These are phyloP conservation scores for Irpex lacteus DNA, from an alignment of 1,284 basidiomycete genomes.

Conservation along the genomic window DNA sequence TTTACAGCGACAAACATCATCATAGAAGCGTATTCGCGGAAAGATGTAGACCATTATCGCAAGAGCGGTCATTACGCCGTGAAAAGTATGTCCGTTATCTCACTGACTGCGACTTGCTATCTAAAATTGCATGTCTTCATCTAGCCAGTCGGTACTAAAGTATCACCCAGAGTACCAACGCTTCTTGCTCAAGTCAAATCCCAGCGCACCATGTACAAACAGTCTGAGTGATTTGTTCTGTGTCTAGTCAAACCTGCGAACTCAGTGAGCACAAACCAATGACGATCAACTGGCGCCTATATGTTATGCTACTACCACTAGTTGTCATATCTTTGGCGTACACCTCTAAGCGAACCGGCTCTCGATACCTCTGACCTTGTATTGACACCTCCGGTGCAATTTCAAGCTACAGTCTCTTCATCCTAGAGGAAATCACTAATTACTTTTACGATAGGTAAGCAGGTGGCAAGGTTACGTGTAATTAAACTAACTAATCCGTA, in stretches of 20 bases:
- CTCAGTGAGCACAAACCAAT: slow-evolving; percentile 48
- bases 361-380: slow-evolving; percentile 90
- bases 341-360: slow-evolving; percentile 86
- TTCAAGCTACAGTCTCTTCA: slow-evolving; percentile 89
- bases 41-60: not conserved
- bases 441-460: no score
- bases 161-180: slow-evolving; percentile 99
- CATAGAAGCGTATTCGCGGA: slow-evolving; percentile 6
- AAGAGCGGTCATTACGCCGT: slow-evolving; percentile 16
- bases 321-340: slow-evolving; percentile 82
- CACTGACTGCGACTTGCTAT: not conserved
- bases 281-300: not conserved
- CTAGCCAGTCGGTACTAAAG: slow-evolving; percentile 77
- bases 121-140: slow-evolving; percentile 10
- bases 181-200: slow-evolving; percentile 98
- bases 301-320: slow-evolving; percentile 27
- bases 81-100: slow-evolving; percentile 45
- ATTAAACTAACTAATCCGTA: no score
- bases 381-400: slow-evolving; percentile 71
- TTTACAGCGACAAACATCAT: not conserved
- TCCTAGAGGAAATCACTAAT: slow-evolving; percentile 97
- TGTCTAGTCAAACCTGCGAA: slow-evolving; percentile 94
- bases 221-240: slow-evolving; percentile 81
- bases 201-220: slow-evolving; percentile 91
- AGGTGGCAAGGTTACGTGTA: no score